These are phyloP conservation scores for Dactylellina leptospora DNA, from an alignment of 2,329 filamentous ascomycete genomes.

Conservation along the genomic window DNA sequence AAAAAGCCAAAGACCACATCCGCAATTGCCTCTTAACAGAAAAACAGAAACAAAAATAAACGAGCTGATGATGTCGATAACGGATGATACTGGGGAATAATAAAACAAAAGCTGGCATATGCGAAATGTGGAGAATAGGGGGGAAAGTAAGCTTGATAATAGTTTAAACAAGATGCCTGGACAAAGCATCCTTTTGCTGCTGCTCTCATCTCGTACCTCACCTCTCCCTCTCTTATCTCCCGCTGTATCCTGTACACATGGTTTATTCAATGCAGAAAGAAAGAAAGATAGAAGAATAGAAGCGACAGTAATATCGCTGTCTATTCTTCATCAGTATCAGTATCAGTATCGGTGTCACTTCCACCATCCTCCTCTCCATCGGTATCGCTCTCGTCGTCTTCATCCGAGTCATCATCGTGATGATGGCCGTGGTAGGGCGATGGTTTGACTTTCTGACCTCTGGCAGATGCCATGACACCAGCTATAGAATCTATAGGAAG, in stretches of 20 bases:
- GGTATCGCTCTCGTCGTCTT: slow-evolving; percentile 81
- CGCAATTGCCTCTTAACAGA: neutral
- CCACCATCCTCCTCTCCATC: slow-evolving; percentile 70
- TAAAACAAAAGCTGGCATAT: neutral
- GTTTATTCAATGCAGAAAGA: slow-evolving; percentile 19
- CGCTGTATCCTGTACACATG: slow-evolving; percentile 57
- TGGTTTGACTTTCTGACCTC: slow-evolving; percentile 70
- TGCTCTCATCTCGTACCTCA: slow-evolving; percentile 7
- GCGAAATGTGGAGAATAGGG: slow-evolving; percentile 25
- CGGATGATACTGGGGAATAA: neutral
- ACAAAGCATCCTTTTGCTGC: slow-evolving; percentile 30
- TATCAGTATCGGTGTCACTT: slow-evolving; percentile 71
- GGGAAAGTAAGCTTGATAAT: slow-evolving; percentile 54
- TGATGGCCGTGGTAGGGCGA: slow-evolving; percentile 69
- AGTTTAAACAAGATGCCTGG: slow-evolving; percentile 41
- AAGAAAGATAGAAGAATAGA: slow-evolving; percentile 21
- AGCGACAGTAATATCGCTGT: slow-evolving; percentile 14
- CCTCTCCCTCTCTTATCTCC: slow-evolving; percentile 7
- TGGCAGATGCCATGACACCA: slow-evolving; percentile 87
- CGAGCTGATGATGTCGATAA: slow-evolving; percentile 15
- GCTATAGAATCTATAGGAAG: slow-evolving; percentile 82
- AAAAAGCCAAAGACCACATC: neutral
- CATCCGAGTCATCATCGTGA: slow-evolving; percentile 66
- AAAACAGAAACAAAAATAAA: slow-evolving; percentile 11
- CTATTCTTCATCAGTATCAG: slow-evolving; percentile 67